phyloP scores from a whole-genome alignment of 169 alveolate species.

The Perkinsus olseni region DNA sequence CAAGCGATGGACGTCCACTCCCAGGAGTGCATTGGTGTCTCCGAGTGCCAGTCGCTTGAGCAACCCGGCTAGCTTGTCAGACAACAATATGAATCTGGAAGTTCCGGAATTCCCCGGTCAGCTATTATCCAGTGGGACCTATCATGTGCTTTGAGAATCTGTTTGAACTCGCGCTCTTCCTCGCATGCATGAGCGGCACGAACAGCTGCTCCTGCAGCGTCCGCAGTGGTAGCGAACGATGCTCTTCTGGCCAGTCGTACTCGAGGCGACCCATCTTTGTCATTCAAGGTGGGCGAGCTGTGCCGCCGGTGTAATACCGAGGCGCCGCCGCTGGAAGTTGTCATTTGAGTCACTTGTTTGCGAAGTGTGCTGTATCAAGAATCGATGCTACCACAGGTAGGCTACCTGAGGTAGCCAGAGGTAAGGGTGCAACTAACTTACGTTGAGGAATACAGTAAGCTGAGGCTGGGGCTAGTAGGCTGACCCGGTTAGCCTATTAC shows the following conservation, averaged over 20 bases:
- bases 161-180: background rate
- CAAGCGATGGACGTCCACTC: background rate
- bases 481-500: too few species aligned
- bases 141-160: background rate
- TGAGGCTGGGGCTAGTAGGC: too few species aligned
- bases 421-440: too few species aligned
- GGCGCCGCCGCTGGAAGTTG: background rate
- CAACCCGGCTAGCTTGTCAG: background rate
- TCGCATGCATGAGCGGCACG: background rate
- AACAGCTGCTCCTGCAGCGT: background rate
- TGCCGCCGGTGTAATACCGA: background rate
- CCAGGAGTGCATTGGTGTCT: background rate
- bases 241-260: background rate
- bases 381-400: too few species aligned
- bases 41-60: background rate
- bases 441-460: too few species aligned
- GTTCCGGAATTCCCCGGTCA: background rate
- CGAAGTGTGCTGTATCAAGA: background rate
- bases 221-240: background rate
- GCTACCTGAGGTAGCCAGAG: too few species aligned
- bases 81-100: background rate
- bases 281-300: background rate
- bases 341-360: background rate
- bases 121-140: background rate
- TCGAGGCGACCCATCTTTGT: background rate